Evolutionary conservation across 208 protist species (phyloP), one percentile per base, ranked within the genome.

Genomic region (Wallacemonas sp.): DNA sequence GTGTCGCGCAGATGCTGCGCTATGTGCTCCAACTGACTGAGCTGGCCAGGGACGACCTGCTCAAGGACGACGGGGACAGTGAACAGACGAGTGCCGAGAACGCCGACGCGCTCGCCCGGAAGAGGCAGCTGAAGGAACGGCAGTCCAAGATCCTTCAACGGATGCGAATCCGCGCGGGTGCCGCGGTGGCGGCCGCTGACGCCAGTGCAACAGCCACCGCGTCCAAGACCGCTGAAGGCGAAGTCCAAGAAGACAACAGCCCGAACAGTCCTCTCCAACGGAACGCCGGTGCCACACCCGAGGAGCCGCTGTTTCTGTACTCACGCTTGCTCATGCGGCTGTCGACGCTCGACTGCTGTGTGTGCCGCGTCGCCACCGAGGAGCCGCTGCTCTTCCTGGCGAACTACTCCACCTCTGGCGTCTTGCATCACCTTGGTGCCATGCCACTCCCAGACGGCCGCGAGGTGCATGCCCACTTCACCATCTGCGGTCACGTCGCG

Each of bases 81-180:
- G 64, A 57, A 43, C 41, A 63, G 36, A 14, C 49, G 2, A 57
- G 21, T 3, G 71, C 62, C 52, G 67, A 65, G 30, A 68, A 34
- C 21, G 64, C 30, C 21, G 52, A 19, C 14, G 74, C 76, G 29
- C 61, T 74, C 30, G 74, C 68, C 27, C 83, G 76, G 32, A 75
- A 74, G 38, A 70, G 74, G 65, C 61, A 60, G 19, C 34, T 88
- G n/a, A 86, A 92, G 70, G 85, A 88, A 47, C 77, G 73, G 41
- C 88, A 94, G 69, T 66, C 67, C 6, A 76, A 77, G 60, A 67
- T 94, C 19, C 74, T 94, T 57, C 63, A 69, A 29, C 80, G 83
- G 34, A 80, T 92, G 70, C 87, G 73, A 38, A 77, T 49, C 21
- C 77, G 68, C 16, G 66, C 68, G 21, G 30, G 76, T 3, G 80